phyloP scores from a whole-genome alignment of 73 alveolate genomes.

The Paramecium bursaria region DNA sequence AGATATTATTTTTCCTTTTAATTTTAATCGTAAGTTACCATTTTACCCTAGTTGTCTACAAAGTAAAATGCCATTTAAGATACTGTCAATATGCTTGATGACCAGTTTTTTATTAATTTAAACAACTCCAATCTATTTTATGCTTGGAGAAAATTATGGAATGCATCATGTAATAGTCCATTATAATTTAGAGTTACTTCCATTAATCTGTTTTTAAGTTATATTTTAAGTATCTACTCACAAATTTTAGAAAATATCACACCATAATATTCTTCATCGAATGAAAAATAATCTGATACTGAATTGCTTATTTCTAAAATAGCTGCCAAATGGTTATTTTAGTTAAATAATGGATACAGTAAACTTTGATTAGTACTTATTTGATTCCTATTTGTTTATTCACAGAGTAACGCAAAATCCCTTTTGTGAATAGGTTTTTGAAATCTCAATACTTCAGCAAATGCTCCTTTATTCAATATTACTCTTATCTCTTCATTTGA shows the following conservation, averaged over 20 bases:
- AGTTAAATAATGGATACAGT: slow-evolving; percentile 18
- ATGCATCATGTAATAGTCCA: slow-evolving; percentile 9
- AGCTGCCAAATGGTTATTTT: neutral
- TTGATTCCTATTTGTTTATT: neutral
- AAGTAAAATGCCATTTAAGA: no score
- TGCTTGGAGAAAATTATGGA: neutral
- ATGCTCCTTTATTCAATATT: slow-evolving; percentile 31
- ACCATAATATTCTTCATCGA: slow-evolving; percentile 61
- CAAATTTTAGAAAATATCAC: slow-evolving; percentile 46
- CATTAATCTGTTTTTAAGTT: neutral
- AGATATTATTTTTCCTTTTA: neutral
- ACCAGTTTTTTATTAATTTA: neutral
- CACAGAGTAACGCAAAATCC: slow-evolving; percentile 17
- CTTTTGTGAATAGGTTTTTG: slow-evolving; percentile 30
- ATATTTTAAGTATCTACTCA: slow-evolving; percentile 5
- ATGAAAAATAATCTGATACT: slow-evolving; percentile 41
- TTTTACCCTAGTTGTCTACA: neutral
- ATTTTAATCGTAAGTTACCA: neutral
- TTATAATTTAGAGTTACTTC: neutral
- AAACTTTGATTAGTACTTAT: slow-evolving; percentile 24
- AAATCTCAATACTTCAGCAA: slow-evolving; percentile 48
- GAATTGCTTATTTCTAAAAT: slow-evolving; percentile 56
- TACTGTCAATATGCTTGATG: neutral
- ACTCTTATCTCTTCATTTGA: no score
- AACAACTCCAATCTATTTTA: neutral